Evolutionary conservation across 129 eudicot genomes (phyloP).

Genomic region (Sambucus nigra): DNA sequence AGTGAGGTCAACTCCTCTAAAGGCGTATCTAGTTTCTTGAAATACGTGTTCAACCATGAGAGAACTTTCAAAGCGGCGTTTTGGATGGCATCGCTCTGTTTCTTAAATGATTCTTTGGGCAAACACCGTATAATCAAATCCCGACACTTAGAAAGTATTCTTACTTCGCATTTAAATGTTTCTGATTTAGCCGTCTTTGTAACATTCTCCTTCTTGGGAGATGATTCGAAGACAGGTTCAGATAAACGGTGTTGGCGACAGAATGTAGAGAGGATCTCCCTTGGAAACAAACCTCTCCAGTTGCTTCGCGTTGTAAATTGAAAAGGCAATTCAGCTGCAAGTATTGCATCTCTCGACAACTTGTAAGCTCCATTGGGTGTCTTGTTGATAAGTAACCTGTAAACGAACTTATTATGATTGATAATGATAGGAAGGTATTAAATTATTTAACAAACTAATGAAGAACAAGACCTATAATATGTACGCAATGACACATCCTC

Average conservation of each 20-base stretch:
- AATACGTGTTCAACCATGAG: constrained; percentile 47
- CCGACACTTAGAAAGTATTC: constrained; percentile 49
- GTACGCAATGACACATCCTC: constrained; percentile 64
- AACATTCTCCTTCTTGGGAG: constrained; percentile 28
- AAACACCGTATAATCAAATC: constrained; percentile 43
- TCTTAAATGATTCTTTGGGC: constrained; percentile 53
- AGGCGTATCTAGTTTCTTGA: constrained; percentile 30
- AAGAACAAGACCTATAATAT: constrained; percentile 56
- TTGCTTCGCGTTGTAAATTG: constrained; percentile 49
- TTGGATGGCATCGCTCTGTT: constrained; percentile 76
- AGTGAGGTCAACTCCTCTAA: constrained; percentile 27
- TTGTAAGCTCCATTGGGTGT: constrained; percentile 66
- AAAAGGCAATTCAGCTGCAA: constrained; percentile 74
- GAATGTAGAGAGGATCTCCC: constrained; percentile 66
- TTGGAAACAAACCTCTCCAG: constrained; percentile 87
- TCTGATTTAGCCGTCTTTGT: constrained; percentile 19
- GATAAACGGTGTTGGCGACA: constrained; percentile 70
- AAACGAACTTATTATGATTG: neutral
- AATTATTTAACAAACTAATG: neutral
- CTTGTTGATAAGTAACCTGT: constrained; percentile 60
- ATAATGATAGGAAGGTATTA: neutral
- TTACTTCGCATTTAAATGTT: constrained; percentile 54
- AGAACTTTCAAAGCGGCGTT: constrained; percentile 47
- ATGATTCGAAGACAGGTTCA: constrained; percentile 52
- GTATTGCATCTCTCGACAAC: constrained; percentile 68